Percentiles rank a stretch among this genome's conserved stretches.
Conservation (phyloP, 1,139 yeast genomes). For the Pichia sp. region DNA sequence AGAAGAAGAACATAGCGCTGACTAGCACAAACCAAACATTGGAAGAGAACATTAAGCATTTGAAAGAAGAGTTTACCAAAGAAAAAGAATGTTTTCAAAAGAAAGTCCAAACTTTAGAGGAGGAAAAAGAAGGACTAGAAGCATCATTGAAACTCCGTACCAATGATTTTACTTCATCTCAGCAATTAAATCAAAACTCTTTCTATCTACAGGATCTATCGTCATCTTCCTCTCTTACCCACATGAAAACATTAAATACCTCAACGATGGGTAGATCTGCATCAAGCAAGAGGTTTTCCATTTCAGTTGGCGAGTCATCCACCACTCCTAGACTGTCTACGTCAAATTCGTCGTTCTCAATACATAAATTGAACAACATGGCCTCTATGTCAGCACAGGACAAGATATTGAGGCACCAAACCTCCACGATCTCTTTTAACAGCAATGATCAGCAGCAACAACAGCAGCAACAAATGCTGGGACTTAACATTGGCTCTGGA, state of each 20-base stretch:
- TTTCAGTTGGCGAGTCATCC: constrained; percentile 33
- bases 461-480: not conserved
- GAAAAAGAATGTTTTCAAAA: constrained; percentile 26
- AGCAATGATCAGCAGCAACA: constrained; percentile 10
- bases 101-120: constrained; percentile 28
- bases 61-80: constrained; percentile 23
- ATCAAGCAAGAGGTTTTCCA: constrained; percentile 25
- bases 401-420: constrained; percentile 22
- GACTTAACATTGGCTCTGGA: constrained; percentile 1
- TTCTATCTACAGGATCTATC: constrained; percentile 32
- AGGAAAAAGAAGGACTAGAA: constrained; percentile 27
- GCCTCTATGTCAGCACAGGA: constrained; percentile 20
- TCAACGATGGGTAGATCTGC: constrained; percentile 18
- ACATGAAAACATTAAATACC: constrained; percentile 21
- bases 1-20: not conserved
- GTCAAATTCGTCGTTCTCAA: constrained; percentile 20
- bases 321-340: constrained; percentile 29
- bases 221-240: constrained; percentile 23
- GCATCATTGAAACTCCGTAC: constrained; percentile 18
- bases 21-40: constrained; percentile 10
- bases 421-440: constrained; percentile 19
- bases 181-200: constrained; percentile 10
- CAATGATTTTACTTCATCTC: constrained; percentile 13
- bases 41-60: constrained; percentile 4
- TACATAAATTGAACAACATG: constrained; percentile 15